phyloP scores from a whole-genome alignment of 139 green algal genomes.

The Volvox reticuliferus region DNA sequence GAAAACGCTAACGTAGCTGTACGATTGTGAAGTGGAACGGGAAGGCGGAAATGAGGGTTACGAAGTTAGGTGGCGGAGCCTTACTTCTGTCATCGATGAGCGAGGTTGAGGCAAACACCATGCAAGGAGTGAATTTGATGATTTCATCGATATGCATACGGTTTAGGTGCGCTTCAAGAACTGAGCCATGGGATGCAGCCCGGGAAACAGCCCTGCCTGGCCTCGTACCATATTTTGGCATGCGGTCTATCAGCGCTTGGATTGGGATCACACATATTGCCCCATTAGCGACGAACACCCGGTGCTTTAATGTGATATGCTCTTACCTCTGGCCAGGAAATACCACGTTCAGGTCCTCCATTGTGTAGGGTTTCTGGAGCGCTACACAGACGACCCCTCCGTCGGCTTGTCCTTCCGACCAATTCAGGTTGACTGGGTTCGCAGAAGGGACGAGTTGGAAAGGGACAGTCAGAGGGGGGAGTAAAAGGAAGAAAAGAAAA shows the following conservation, averaged over 20 bases:
- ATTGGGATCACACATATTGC: neutral
- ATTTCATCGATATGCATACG: neutral
- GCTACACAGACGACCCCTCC: neutral
- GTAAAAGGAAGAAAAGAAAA: too few relatives aligned
- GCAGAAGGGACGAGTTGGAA: neutral
- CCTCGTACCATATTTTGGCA: too few relatives aligned
- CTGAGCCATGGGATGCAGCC: neutral
- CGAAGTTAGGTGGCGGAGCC: too few relatives aligned
- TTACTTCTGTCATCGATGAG: too few relatives aligned
- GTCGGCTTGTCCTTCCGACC: neutral
- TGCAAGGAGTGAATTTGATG: too few relatives aligned
- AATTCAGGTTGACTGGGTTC: neutral
- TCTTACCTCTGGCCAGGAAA: neutral
- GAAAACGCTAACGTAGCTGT: neutral
- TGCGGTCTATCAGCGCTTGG: too few relatives aligned
- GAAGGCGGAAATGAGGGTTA: neutral
- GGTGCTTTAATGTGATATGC: too few relatives aligned
- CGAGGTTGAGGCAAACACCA: neutral
- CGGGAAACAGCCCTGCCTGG: neutral
- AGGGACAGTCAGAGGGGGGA: neutral
- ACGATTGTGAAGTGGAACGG: too few relatives aligned
- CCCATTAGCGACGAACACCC: too few relatives aligned
- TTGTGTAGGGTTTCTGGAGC: neutral
- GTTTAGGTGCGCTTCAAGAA: neutral
- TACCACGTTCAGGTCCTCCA: neutral